Evolutionary conservation across 2,329 filamentous ascomycete genomes (phyloP).

Genomic region (Periconia macrospinosa): DNA sequence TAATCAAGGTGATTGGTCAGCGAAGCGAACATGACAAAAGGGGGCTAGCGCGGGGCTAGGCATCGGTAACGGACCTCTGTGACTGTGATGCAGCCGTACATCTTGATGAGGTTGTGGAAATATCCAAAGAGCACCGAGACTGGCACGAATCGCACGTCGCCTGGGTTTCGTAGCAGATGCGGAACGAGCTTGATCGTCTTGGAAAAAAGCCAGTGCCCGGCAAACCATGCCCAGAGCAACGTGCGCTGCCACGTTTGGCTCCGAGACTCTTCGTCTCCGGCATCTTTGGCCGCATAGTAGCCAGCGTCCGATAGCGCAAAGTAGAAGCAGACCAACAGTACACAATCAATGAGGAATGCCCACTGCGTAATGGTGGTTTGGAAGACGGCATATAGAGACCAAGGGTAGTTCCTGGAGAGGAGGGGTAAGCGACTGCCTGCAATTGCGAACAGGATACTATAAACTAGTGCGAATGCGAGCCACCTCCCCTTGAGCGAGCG

Average conservation of each 20-base stretch:
- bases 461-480: conserved; percentile 8
- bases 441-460: background rate
- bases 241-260: conserved; percentile 24
- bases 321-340: conserved; percentile 35
- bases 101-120: conserved; percentile 89
- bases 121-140: conserved; percentile 91
- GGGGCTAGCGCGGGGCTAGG: conserved; percentile 23
- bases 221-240: conserved; percentile 36
- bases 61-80: conserved; percentile 38
- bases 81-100: conserved; percentile 79
- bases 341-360: conserved; percentile 74
- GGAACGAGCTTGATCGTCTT: conserved; percentile 91
- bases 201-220: conserved; percentile 66
- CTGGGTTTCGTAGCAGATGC: conserved; percentile 81
- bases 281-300: conserved; percentile 22
- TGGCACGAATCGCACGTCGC: conserved; percentile 77
- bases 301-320: conserved; percentile 34
- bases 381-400: conserved; percentile 92
- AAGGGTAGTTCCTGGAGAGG: conserved; percentile 74
- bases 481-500: too few species aligned
- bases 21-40: conserved; percentile 7
- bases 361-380: conserved; percentile 90
- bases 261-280: conserved; percentile 12
- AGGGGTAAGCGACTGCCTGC: conserved; percentile 26
- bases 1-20: conserved; percentile 41